phyloP scores from a whole-genome alignment of 768 basidiomycete species.

The Pholiota conissans region DNA sequence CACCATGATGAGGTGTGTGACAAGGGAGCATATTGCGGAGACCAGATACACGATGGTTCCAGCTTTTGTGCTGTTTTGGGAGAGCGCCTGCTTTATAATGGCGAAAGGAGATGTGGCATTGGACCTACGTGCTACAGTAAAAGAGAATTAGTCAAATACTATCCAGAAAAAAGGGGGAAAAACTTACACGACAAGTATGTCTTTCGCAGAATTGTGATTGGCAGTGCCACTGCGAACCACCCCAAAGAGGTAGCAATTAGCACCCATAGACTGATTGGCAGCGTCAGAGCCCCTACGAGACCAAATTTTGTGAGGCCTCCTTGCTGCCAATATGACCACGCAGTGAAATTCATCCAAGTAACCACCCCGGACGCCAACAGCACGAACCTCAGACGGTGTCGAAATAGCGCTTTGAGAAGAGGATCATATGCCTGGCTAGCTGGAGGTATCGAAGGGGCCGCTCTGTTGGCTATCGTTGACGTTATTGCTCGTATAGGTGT shows the following conservation, averaged over 20 bases:
- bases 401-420: constrained; percentile 59
- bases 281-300: constrained; percentile 27
- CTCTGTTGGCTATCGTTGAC: constrained; percentile 43
- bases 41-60: constrained; percentile 45
- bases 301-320: constrained; percentile 35
- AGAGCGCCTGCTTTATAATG: constrained; percentile 43
- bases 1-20: constrained; percentile 41
- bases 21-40: constrained; percentile 45
- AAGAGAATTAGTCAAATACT: background rate
- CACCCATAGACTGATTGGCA: constrained; percentile 44
- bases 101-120: constrained; percentile 52
- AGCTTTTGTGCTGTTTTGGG: constrained; percentile 46
- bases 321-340: constrained; percentile 45
- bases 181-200: constrained; percentile 56
- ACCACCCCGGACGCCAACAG: constrained; percentile 50
- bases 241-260: constrained; percentile 37
- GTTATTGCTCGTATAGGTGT: constrained; percentile 52
- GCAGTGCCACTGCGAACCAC: constrained; percentile 58
- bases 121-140: constrained; percentile 41
- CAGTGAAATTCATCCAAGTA: constrained; percentile 41
- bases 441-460: constrained; percentile 56
- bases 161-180: background rate
- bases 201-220: constrained; percentile 59
- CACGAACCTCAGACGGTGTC: constrained; percentile 57
- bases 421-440: constrained; percentile 64